Conservation (phyloP, 2,329 filamentous ascomycete species). For the Lasiodiplodia sp. region DNA sequence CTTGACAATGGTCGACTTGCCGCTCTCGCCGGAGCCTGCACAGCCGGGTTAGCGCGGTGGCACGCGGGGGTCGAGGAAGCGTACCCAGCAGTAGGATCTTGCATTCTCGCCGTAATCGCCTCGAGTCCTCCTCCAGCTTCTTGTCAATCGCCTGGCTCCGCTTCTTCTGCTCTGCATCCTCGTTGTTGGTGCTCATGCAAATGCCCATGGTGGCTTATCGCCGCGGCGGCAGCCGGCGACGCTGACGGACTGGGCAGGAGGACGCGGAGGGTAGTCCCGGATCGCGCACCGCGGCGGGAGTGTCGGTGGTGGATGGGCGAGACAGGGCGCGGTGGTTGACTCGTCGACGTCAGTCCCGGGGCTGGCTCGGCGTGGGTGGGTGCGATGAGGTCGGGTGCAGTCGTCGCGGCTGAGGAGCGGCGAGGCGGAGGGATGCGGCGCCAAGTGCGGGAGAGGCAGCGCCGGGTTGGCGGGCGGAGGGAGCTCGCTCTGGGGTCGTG, state of each 20-base stretch:
- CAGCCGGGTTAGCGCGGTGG: conserved; percentile 39
- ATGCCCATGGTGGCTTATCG: conserved; percentile 74
- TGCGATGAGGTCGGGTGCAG: conserved; percentile 22
- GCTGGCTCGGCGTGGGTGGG: conserved; percentile 22
- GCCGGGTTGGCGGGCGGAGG: conserved; percentile 17
- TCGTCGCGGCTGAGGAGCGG: conserved; percentile 23
- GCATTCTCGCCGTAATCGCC: conserved; percentile 93
- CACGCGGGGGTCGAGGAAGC: conserved; percentile 27
- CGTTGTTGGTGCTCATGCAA: conserved; percentile 88
- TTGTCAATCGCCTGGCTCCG: conserved; percentile 95
- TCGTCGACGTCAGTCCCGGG: conserved; percentile 2
- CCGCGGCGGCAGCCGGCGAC: conserved; percentile 30
- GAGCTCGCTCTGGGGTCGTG: conserved; percentile 11
- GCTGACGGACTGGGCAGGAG: conserved; percentile 21
- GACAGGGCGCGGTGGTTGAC: not conserved
- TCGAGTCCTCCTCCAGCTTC: conserved; percentile 91
- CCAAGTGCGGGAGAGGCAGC: conserved; percentile 28
- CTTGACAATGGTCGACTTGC: conserved; percentile 99
- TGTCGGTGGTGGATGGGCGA: not conserved
- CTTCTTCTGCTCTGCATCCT: conserved; percentile 93
- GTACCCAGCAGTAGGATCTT: conserved; percentile 95
- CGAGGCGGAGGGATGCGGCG: conserved; percentile 30
- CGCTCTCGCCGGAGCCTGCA: conserved; percentile 93
- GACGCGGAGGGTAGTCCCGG: conserved; percentile 3
- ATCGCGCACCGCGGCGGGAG: conserved; percentile 17